These are phyloP conservation scores for Phytopythium ostracodes DNA, from an alignment of 352 stramenopile genomes.

Conservation along the genomic window DNA sequence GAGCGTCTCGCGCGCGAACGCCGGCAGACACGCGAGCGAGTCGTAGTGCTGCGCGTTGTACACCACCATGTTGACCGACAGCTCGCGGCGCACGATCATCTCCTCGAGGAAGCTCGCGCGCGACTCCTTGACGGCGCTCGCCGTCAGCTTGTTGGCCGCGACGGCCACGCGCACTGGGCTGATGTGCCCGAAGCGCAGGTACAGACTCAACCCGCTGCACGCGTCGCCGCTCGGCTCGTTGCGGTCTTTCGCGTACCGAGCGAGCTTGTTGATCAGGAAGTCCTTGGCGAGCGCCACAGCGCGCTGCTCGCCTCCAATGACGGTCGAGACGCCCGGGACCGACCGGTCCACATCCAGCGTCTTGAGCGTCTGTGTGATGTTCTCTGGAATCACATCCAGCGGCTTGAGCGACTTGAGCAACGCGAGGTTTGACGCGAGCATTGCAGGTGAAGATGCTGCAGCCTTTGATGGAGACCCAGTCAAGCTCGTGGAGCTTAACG, in stretches of 20 bases:
- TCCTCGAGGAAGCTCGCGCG: constrained; percentile 96
- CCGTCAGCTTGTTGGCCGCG: constrained; percentile 59
- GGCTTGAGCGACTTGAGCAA: constrained; percentile 10
- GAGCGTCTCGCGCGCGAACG: constrained; percentile 93
- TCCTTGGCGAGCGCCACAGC: constrained; percentile 69
- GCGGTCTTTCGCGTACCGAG: constrained; percentile 64
- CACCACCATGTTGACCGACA: constrained; percentile 97
- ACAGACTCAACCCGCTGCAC: constrained; percentile 91
- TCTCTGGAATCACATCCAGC: constrained; percentile 39
- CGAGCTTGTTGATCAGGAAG: constrained; percentile 87
- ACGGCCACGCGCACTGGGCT: constrained; percentile 65
- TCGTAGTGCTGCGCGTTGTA: constrained; percentile 98
- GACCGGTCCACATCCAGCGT: constrained; percentile 60
- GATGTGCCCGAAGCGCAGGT: constrained; percentile 93
- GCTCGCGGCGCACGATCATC: constrained; percentile 94
- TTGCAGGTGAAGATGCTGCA: not conserved
- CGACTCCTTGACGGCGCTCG: constrained; percentile 55
- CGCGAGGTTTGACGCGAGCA: not conserved
- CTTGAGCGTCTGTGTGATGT: constrained; percentile 29
- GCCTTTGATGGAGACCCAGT: not conserved
- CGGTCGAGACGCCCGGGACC: constrained; percentile 40
- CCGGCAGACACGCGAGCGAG: constrained; percentile 79
- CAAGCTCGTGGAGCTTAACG: not conserved
- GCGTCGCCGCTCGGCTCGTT: constrained; percentile 95
- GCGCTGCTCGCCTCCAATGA: constrained; percentile 71